These are phyloP conservation scores for Pseudopediastrum boryanum DNA, from an alignment of 139 green algal genomes.

Conservation along the genomic window DNA sequence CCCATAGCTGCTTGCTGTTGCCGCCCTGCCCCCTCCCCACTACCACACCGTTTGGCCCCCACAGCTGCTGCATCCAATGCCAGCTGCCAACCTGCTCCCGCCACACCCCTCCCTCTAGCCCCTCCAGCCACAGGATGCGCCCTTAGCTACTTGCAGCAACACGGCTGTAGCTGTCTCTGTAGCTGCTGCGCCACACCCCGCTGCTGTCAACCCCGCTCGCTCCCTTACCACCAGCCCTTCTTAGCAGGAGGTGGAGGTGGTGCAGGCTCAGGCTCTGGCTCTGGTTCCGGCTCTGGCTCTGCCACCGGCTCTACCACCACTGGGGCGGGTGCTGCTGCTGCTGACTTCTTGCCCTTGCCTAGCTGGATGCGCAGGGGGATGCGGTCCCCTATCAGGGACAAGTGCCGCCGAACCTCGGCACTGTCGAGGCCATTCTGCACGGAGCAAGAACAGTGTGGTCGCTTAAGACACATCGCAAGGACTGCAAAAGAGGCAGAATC, in stretches of 20 bases:
- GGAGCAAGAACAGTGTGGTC: not conserved
- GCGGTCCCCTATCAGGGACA: not conserved
- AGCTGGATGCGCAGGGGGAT: not conserved
- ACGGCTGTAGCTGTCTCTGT: not conserved
- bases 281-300: constrained; percentile 7
- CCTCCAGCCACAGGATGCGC: not conserved
- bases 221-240: constrained; percentile 33
- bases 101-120: not conserved
- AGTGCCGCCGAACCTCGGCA: not conserved
- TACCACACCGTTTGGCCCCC: no score
- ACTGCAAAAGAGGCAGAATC: not conserved
- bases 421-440: not conserved
- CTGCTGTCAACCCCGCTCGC: not conserved
- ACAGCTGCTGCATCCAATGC: not conserved
- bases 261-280: not conserved
- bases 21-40: no score
- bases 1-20: no score
- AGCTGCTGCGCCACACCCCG: not conserved
- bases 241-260: not conserved
- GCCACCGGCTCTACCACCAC: constrained; percentile 5
- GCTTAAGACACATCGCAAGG: not conserved
- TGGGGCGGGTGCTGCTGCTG: not conserved
- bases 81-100: not conserved
- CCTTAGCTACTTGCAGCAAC: not conserved
- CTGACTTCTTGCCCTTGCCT: constrained; percentile 17